Percentiles rank a stretch among this genome's conserved stretches.
Evolutionary conservation across 78 protist genomes (phyloP).

Genomic region (Isochrysis galbana): DNA sequence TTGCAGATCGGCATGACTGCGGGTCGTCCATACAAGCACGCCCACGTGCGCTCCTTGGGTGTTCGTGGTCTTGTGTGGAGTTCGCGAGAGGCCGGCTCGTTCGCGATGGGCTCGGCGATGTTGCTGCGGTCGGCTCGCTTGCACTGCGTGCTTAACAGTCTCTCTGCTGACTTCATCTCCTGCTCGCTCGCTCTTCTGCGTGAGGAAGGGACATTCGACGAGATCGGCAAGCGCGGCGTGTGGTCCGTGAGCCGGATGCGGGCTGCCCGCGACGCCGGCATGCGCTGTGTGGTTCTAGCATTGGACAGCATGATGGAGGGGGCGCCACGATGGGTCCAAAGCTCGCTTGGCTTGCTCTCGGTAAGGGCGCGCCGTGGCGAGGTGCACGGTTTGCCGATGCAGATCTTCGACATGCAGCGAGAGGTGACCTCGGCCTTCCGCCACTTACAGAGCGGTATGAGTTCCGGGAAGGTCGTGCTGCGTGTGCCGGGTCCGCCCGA

Average conservation of each 20-base stretch:
- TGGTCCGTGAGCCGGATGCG: not conserved
- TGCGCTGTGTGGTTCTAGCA: not conserved
- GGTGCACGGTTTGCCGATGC: not conserved
- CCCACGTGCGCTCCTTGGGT: not conserved
- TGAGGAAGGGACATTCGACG: slow-evolving; percentile 8
- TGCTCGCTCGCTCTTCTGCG: not conserved
- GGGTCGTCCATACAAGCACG: slow-evolving; percentile 33
- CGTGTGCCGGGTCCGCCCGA: not conserved
- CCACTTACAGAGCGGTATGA: not conserved
- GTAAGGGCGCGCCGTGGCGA: not conserved
- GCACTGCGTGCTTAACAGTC: slow-evolving; percentile 22
- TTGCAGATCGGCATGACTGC: not conserved
- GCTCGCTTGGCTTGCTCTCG: not conserved
- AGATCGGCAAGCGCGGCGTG: slow-evolving; percentile 38
- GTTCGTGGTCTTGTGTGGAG: not conserved
- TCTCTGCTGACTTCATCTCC: slow-evolving; percentile 11
- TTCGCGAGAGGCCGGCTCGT: slow-evolving; percentile 7
- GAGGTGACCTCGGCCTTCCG: slow-evolving; percentile 23
- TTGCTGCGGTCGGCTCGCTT: not conserved
- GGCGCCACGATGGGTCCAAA: not conserved
- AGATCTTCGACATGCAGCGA: not conserved
- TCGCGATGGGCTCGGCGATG: not conserved
- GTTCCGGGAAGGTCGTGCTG: slow-evolving; percentile 41
- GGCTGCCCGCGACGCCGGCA: not conserved
- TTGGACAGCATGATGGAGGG: not conserved